Percentiles rank a stretch among this genome's conserved stretches.
phyloP scores from a whole-genome alignment of 164 flowering plant genomes.

The Brasenia schreberi region DNA sequence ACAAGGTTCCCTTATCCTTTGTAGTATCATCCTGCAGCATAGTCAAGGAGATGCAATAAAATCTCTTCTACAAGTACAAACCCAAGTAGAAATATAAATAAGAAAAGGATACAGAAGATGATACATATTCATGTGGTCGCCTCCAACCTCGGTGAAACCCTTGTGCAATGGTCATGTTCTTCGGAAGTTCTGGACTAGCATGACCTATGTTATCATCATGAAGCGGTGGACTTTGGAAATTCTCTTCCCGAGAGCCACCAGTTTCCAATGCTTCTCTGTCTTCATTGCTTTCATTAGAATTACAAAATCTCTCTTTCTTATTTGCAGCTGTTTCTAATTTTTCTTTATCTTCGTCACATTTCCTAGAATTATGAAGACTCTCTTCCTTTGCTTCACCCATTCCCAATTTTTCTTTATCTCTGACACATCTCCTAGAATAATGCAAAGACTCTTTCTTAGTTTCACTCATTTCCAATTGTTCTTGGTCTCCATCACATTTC shows the following conservation, averaged over 20 bases:
- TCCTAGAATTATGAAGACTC: neutral
- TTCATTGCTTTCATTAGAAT: neutral
- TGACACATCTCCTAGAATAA: neutral
- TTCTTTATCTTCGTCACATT: neutral
- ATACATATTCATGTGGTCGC: neutral
- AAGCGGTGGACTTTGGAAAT: slow-evolving; percentile 14
- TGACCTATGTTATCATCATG: neutral
- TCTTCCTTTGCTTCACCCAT: neutral
- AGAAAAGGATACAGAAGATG: slow-evolving; percentile 43
- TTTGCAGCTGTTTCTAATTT: too few species aligned
- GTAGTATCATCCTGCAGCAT: slow-evolving; percentile 32
- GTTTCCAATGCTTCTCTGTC: neutral
- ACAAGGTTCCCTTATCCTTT: slow-evolving; percentile 18
- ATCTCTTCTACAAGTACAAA: slow-evolving; percentile 1
- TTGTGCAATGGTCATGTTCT: neutral
- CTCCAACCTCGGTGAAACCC: neutral
- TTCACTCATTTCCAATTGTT: neutral
- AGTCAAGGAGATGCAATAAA: slow-evolving; percentile 22
- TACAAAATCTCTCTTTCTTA: too few species aligned
- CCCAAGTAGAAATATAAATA: slow-evolving; percentile 1
- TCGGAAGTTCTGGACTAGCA: neutral
- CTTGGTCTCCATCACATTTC: neutral
- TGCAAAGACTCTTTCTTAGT: too few species aligned
- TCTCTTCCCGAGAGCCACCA: slow-evolving; percentile 6
- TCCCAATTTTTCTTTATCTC: neutral